A percentile compares a stretch with the other conserved stretches of the same genome.
Evolutionary conservation across 345 rosid species (phyloP).

Genomic region (Stellera chamaejasme): DNA sequence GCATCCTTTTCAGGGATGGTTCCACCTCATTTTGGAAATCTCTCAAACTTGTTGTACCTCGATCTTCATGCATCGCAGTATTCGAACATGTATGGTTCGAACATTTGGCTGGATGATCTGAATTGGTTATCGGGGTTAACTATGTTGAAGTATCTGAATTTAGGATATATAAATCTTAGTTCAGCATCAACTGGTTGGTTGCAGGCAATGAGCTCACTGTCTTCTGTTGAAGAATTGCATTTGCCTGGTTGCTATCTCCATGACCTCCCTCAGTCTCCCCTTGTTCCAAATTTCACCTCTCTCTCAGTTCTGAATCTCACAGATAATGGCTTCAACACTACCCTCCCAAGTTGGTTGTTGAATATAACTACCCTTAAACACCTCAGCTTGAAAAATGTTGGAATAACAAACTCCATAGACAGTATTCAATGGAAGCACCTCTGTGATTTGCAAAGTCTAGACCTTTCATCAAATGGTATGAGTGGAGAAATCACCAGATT

Average conservation of each 20-base stretch:
- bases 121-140: conserved; percentile 4
- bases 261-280: conserved; percentile 10
- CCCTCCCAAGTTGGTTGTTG: conserved; percentile 19
- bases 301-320: conserved; percentile 23
- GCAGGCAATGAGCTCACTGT: conserved; percentile 19
- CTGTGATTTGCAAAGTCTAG: conserved; percentile 4
- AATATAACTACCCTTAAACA: conserved; percentile 9
- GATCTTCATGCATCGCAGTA: conserved; percentile 12
- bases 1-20: too few species aligned
- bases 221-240: conserved; percentile 25
- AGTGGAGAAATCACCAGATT: background rate
- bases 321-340: conserved; percentile 18
- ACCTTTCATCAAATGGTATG: conserved; percentile 2
- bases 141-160: conserved; percentile 2
- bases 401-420: too few species aligned
- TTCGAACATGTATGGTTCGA: background rate
- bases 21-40: too few species aligned
- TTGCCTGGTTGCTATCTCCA: conserved; percentile 16
- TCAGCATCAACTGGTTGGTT: conserved; percentile 17
- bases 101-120: background rate
- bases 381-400: background rate
- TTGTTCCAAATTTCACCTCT: conserved; percentile 13
- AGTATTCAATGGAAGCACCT: background rate
- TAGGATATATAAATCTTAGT: conserved; percentile 17
- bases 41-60: conserved; percentile 7